These are phyloP conservation scores for Calonectria honghensis DNA, from an alignment of 2,329 filamentous ascomycete genomes.

Conservation along the genomic window DNA sequence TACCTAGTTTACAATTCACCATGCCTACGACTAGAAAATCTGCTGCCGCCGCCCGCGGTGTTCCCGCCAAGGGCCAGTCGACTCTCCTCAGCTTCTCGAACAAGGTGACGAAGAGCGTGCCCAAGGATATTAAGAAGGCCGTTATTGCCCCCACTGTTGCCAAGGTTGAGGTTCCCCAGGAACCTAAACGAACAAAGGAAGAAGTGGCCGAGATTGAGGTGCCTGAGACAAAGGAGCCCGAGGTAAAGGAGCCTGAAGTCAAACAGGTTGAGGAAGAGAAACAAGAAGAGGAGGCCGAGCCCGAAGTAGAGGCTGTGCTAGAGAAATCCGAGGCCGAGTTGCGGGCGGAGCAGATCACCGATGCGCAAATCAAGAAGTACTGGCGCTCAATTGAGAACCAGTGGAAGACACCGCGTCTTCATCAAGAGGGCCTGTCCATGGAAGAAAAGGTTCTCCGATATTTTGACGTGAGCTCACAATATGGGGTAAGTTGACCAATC, in stretches of 20 bases:
- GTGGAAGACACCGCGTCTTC: slow-evolving; percentile 81
- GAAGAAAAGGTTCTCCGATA: slow-evolving; percentile 92
- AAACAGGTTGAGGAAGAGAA: slow-evolving; percentile 51
- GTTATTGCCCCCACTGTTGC: slow-evolving; percentile 59
- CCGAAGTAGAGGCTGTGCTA: slow-evolving; percentile 52
- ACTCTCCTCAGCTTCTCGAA: slow-evolving; percentile 74
- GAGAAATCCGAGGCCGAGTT: slow-evolving; percentile 72
- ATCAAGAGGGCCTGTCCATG: slow-evolving; percentile 82
- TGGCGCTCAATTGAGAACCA: slow-evolving; percentile 84
- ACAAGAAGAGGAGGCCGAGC: slow-evolving; percentile 52
- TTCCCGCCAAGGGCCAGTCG: slow-evolving; percentile 68
- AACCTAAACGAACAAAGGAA: slow-evolving; percentile 45
- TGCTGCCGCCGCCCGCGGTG: slow-evolving; percentile 61
- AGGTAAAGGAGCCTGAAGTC: slow-evolving; percentile 41
- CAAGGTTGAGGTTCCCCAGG: slow-evolving; percentile 58
- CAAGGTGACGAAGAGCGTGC: slow-evolving; percentile 72
- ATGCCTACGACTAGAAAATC: slow-evolving; percentile 73
- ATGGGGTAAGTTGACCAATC: slow-evolving; percentile 82
- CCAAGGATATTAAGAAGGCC: slow-evolving; percentile 69
- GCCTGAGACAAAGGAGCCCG: slow-evolving; percentile 41
- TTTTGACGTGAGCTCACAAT: slow-evolving; percentile 94
- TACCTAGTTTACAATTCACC: slow-evolving; percentile 46
- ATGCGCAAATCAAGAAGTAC: slow-evolving; percentile 83
- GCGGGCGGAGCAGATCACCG: slow-evolving; percentile 78
- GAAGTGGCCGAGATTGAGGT: slow-evolving; percentile 44